Evolutionary conservation across 768 basidiomycete genomes (phyloP).

Genomic region (Mycena galericulata): DNA sequence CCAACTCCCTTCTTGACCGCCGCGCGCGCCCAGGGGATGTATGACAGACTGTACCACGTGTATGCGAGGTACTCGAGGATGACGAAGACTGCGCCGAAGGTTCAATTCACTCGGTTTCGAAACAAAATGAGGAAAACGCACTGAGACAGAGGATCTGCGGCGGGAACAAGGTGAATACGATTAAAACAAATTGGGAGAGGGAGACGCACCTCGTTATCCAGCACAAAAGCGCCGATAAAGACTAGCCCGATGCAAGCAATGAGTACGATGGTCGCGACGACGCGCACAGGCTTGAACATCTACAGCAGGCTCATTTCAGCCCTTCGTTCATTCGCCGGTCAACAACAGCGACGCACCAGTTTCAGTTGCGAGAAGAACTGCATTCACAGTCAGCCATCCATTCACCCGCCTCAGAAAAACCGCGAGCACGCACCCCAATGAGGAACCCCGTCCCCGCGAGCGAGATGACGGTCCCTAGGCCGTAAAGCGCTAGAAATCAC

Average conservation of each 20-base stretch:
- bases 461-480: constrained; percentile 83
- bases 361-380: constrained; percentile 87
- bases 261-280: constrained; percentile 84
- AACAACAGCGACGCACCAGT: constrained; percentile 60
- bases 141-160: constrained; percentile 75
- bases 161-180: not conserved
- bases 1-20: constrained; percentile 77
- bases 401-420: not conserved
- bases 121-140: constrained; percentile 47
- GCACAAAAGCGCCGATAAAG: constrained; percentile 88
- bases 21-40: constrained; percentile 91
- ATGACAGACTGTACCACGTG: constrained; percentile 89
- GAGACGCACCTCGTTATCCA: constrained; percentile 69
- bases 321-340: not conserved
- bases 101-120: constrained; percentile 28
- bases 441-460: constrained; percentile 92
- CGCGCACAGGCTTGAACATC: constrained; percentile 97
- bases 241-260: constrained; percentile 84
- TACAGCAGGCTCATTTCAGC: constrained; percentile 41
- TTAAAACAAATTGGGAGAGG: not conserved
- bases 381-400: constrained; percentile 8
- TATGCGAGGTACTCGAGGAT: constrained; percentile 93
- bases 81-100: constrained; percentile 77
- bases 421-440: constrained; percentile 75
- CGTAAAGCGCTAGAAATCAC: constrained; percentile 74